A percentile compares a stretch with the other conserved stretches of the same genome.
Evolutionary conservation across 2,329 filamentous ascomycete species (phyloP).

Genomic region (Taxawa tesnikishii): DNA sequence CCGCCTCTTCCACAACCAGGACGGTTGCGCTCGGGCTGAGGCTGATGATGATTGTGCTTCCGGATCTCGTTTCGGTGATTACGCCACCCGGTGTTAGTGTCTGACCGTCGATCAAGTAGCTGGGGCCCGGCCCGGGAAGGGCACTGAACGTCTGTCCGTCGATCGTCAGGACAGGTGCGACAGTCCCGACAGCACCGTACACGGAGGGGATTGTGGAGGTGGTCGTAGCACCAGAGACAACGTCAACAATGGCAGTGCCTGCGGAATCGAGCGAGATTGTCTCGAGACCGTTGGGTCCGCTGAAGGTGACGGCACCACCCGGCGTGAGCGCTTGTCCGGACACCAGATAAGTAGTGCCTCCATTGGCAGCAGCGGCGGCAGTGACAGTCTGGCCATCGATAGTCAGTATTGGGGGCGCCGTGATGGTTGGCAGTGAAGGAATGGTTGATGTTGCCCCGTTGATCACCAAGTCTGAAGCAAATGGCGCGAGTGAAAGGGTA

Average conservation of each 20-base stretch:
- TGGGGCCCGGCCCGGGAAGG: constrained; percentile 14
- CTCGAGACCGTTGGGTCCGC: constrained; percentile 13
- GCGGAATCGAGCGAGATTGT: constrained; percentile 27
- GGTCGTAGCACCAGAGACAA: constrained; percentile 12
- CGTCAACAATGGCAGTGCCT: constrained; percentile 14
- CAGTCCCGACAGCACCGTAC: constrained; percentile 13
- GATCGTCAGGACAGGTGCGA: constrained; percentile 19
- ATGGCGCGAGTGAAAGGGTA: constrained; percentile 16
- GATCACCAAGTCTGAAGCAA: constrained; percentile 26
- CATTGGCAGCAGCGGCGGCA: constrained; percentile 10
- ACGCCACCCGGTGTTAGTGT: constrained; percentile 24
- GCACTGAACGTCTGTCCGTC: constrained; percentile 17
- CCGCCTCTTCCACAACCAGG: constrained; percentile 21
- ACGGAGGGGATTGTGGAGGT: constrained; percentile 13
- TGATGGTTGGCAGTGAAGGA: constrained; percentile 11
- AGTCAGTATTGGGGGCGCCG: constrained; percentile 17
- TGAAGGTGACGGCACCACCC: constrained; percentile 13
- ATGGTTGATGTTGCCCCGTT: constrained; percentile 14
- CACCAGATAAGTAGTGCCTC: constrained; percentile 15
- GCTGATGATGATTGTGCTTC: constrained; percentile 16
- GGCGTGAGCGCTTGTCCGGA: constrained; percentile 14
- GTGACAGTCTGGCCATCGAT: constrained; percentile 13
- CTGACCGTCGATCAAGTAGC: constrained; percentile 26
- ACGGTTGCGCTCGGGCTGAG: constrained; percentile 23
- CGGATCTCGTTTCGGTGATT: constrained; percentile 14